Evolutionary conservation across 2,329 filamentous ascomycete species (phyloP).

Genomic region (Pseudophaeomoniella oleicola): DNA sequence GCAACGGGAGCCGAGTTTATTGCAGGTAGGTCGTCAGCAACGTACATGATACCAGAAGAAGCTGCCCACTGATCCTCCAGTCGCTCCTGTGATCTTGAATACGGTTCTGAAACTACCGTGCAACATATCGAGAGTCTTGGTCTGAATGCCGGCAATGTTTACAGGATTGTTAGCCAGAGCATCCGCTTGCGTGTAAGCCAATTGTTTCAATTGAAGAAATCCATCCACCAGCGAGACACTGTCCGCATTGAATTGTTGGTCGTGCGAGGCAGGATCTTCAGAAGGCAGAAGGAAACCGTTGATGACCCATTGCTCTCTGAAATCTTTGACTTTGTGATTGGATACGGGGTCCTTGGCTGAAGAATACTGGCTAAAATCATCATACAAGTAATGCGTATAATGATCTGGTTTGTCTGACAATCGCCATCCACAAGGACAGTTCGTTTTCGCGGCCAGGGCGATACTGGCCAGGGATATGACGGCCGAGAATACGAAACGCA

Average conservation of each 20-base stretch:
- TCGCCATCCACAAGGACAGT: conserved; percentile 10
- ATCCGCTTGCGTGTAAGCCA: conserved; percentile 10
- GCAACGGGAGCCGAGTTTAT: too few species aligned
- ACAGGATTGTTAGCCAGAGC: conserved; percentile 9
- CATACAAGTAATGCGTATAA: conserved; percentile 14
- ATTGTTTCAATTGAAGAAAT: conserved; percentile 12
- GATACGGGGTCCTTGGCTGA: conserved; percentile 8
- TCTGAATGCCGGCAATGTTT: conserved; percentile 14
- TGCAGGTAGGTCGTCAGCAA: too few species aligned
- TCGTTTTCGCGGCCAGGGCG: neutral
- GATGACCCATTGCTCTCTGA: conserved; percentile 13
- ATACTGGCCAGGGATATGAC: too few species aligned
- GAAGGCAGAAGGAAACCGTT: conserved; percentile 13
- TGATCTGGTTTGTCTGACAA: conserved; percentile 9
- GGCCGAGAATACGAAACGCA: too few species aligned
- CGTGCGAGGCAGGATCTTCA: conserved; percentile 10
- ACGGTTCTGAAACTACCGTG: conserved; percentile 15
- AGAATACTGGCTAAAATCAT: conserved; percentile 12
- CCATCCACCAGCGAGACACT: conserved; percentile 14
- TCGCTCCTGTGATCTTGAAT: conserved; percentile 13
- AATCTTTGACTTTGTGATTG: conserved; percentile 7
- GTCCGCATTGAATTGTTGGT: conserved; percentile 11
- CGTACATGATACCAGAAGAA: conserved; percentile 18
- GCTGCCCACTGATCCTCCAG: conserved; percentile 13
- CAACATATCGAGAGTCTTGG: conserved; percentile 10